Base-by-base conservation (phyloP, 2,329 filamentous ascomycete genomes). In the Aureobasidium sp. region DNA sequence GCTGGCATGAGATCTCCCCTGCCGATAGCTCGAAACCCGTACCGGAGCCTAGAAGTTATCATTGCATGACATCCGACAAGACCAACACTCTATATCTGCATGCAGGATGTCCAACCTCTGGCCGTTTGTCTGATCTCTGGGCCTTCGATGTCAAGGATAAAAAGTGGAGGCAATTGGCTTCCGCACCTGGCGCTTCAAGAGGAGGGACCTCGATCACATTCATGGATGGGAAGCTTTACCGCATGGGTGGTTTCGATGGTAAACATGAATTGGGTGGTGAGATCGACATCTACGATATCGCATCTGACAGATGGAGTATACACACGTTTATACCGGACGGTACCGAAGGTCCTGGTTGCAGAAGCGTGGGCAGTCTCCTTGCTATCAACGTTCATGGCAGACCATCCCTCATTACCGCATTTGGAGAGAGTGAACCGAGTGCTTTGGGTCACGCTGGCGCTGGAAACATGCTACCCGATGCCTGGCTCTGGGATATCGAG, bases 171-270 rank as follows among this genome's bases (percentile, higher is more conserved):
- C 79, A 87, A 69, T 78, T 90, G 15, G 80, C 86, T 0, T 73
- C 82, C 8, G 90, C 89, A 0, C 89, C 89, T 0, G 86, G 81
- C 0, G 82, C 86, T 8, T 76, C 82, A 0, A 81, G 90, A 52
- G 85, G 85, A 24, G 90, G 89, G 1, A 77, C 88, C 0, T 83
- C 84, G 4, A 84, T 95, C 29, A 83, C 86, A 1, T 81, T 86
- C 58, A 80, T 80, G 48, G 80, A 82, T 60, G 83, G 83, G 27
- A 82, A 84, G 27, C 72, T 96, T 7, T 95, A 87, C 74, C 82
- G 90, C 31, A 92, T 91, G 77, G 89, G 90, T 64, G 91, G 91
- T 0, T 93, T 87, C 67, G 88, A 93, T 71, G 90, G 88, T 0
- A 77, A 80, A 48, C 76, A 70, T 0, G 88, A 92, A 68, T 78